Base-by-base conservation (phyloP, 2,329 filamentous ascomycete genomes). In the Exophiala viscosa region DNA sequence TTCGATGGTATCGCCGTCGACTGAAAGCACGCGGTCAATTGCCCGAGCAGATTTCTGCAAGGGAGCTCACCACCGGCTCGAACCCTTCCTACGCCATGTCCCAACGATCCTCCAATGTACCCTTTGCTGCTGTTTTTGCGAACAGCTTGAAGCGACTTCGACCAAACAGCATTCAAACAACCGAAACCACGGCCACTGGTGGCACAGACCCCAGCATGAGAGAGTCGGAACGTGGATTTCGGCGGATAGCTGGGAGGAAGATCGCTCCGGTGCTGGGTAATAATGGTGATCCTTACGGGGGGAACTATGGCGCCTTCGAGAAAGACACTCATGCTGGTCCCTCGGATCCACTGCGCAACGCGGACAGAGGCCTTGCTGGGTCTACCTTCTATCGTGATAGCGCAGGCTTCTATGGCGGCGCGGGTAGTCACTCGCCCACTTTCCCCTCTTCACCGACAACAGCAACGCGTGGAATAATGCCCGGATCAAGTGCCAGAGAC, bases 1-100 rank as follows among this genome's bases (percentile, higher is more conserved):
- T 81, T 42, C 72, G 74, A 52, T 76, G 78, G 62, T 80, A 78
- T 64, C 75, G 76, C 57, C 69, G 62, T 33, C 60, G 59, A 14
- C 41, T 60, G n/a, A 52, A 61, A 46, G 48, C 53, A 14, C 55
- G 44, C 18, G 63, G 60, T 39, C 52, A 50, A 11, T 58, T 70
- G 28, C 63, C 66, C 11, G 59, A 60, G 43, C 60, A 61, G 48
- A 54, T 55, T 54, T 53, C 59, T 33, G 45, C 60, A 39, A 47
- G 64, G 38, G 59, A 53, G 49, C 55, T 61, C 14, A 48, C 62
- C 15, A 42, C 36, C 10, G 33, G 36, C 43, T 42, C 50, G 54
- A 35, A 54, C 46, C 41, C 48, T 17, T 17, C 50, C 23, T 43
- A 52, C 50, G 32, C 55, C 36, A 69, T 73, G 63, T 65, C 66